Evolutionary conservation across 2,329 filamentous ascomycete species (phyloP), one percentile per base, ranked within the genome.

Genomic region (Aureobasidium sp.): DNA sequence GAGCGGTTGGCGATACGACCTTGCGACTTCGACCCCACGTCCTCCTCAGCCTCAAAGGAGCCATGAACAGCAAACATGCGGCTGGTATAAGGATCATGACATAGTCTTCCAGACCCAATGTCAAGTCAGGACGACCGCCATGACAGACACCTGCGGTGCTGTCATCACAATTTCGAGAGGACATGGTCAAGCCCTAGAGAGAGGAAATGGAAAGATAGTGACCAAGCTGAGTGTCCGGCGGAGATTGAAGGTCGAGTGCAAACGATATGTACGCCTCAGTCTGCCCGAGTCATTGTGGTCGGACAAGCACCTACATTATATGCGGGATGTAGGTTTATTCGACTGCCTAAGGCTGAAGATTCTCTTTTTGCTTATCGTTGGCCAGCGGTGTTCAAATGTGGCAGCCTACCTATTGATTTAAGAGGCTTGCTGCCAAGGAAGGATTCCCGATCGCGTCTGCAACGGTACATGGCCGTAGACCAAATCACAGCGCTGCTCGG

Each of bases 41-140:
- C 3, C 67, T 71, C 34, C 64, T 65, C 42, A 71, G 65, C 63
- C 70, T 68, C 8, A 70, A 12, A 20, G 69, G 68, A 11, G 68
- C 69, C 27, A 71, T 64, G 17, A 71, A 49, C 5, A 70, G 61
- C n/a, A 71, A 61, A 37, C 64, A 44, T 31, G 66, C 67, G 34
- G 70, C 67, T 0, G 69, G 69, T 25, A 71, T 63, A 6, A 71
- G 63, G 3, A 68, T 67, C 20, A 71, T 61, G 31, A 70, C 63
- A 67, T 65, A 70, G 44, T 71, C 67, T 56, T 71, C 69, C 31
- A 71, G 70, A 31, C 66, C 62, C 11, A 71, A 56, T 15, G 70
- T 71, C 62, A 72, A 68, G 51, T 69, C 70, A 9, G 57, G 57
- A 9, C 57, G 57, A 20, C 57, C 57, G 11, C 45, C 45, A 51